phyloP scores from a whole-genome alignment of 345 rosid genomes.

The Citropsis articulata region DNA sequence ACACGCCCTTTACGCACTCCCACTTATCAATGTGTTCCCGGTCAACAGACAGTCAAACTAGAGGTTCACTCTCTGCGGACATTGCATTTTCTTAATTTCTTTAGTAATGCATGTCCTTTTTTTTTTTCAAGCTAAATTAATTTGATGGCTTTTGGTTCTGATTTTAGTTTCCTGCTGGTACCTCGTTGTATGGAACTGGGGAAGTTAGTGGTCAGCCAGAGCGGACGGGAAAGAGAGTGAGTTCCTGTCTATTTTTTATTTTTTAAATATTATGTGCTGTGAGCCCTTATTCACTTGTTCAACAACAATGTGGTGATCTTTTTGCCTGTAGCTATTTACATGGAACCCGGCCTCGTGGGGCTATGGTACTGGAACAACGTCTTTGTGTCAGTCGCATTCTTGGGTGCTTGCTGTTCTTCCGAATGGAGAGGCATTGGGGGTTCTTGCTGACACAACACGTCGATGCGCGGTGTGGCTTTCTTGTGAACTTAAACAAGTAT shows the following conservation, averaged over 20 bases:
- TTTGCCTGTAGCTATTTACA: constrained; percentile 60
- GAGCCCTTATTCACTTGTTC: too few species aligned
- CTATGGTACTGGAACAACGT: constrained; percentile 79
- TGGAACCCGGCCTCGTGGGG: constrained; percentile 95
- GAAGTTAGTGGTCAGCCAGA: too few species aligned
- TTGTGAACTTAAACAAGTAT: neutral
- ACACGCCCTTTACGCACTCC: constrained; percentile 56
- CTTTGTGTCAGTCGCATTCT: constrained; percentile 94
- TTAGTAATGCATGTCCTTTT: neutral
- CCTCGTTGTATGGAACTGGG: too few species aligned
- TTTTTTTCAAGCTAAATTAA: too few species aligned
- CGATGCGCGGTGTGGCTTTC: constrained; percentile 69
- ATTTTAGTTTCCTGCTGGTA: too few species aligned
- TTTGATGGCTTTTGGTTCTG: too few species aligned
- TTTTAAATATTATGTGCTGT: neutral
- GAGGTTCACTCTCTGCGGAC: constrained; percentile 51
- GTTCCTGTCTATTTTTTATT: too few species aligned
- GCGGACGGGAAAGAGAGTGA: too few species aligned
- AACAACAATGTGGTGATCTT: neutral
- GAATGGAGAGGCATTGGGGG: constrained; percentile 76
- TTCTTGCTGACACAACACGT: constrained; percentile 86
- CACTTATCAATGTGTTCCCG: constrained; percentile 45
- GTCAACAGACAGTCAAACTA: constrained; percentile 63
- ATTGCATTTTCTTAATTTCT: neutral
- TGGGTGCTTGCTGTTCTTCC: constrained; percentile 91